These are phyloP conservation scores for Fistulina hepatica DNA, from an alignment of 1,284 basidiomycete genomes.

Conservation along the genomic window DNA sequence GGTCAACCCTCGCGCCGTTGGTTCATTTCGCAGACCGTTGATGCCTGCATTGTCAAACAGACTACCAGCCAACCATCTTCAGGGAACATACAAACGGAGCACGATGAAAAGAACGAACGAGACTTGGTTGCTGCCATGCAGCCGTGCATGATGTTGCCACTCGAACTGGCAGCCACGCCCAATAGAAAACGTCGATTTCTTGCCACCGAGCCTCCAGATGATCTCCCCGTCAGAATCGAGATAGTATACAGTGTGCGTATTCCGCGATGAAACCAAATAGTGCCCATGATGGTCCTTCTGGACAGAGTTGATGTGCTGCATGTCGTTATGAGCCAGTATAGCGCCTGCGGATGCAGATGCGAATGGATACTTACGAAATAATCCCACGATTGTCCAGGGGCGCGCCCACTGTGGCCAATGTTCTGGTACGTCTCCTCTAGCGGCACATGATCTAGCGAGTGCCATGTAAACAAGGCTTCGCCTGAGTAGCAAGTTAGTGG, in stretches of 20 bases:
- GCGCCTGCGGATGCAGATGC: no score
- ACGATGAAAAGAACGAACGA: constrained; percentile 2
- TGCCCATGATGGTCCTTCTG: constrained; percentile 10
- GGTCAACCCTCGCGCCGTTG: neutral
- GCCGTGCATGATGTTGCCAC: constrained; percentile 15
- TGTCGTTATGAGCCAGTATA: no score
- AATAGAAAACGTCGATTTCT: constrained; percentile 9
- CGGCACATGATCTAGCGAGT: neutral
- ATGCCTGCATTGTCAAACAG: neutral
- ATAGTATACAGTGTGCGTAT: constrained; percentile 12
- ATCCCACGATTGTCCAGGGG: neutral
- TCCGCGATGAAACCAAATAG: constrained; percentile 14
- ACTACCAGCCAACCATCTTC: neutral
- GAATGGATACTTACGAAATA: no score
- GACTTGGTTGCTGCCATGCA: constrained; percentile 10
- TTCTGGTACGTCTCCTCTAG: neutral
- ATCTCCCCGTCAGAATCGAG: constrained; percentile 12
- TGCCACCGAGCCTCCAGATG: constrained; percentile 14
- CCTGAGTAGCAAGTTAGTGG: neutral
- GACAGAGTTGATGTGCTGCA: neutral
- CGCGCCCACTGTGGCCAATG: neutral
- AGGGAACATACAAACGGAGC: neutral
- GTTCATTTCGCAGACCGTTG: neutral
- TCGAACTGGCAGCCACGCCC: constrained; percentile 9
- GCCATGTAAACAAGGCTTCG: neutral